Evolutionary conservation across 768 basidiomycete genomes (phyloP).

Genomic region (Crucibulum laeve): DNA sequence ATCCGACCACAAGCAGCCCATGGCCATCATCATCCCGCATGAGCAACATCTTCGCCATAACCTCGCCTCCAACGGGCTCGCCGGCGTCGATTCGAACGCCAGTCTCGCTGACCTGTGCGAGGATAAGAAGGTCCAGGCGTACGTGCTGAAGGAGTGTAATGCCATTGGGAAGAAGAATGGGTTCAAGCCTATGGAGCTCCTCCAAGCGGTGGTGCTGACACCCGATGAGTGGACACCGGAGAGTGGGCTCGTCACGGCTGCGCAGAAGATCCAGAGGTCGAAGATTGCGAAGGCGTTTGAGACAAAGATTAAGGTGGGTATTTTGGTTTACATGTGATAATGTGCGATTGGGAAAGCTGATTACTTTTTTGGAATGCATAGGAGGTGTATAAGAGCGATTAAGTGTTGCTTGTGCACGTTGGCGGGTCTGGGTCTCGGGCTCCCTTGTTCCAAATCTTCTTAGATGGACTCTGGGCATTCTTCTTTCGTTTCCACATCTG

Average conservation of each 20-base stretch:
- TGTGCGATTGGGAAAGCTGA: too few species aligned
- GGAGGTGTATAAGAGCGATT: too few species aligned
- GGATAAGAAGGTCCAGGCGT: slow-evolving; percentile 44
- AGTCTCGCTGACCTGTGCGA: slow-evolving; percentile 53
- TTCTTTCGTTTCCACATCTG: too few species aligned
- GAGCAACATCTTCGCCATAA: slow-evolving; percentile 62
- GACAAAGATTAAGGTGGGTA: slow-evolving; percentile 56
- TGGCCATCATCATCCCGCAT: slow-evolving; percentile 82
- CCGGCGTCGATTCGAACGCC: slow-evolving; percentile 15
- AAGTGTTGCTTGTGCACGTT: too few species aligned
- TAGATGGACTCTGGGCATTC: too few species aligned
- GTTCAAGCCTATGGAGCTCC: slow-evolving; percentile 75
- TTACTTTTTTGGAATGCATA: too few species aligned
- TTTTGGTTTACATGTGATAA: slow-evolving; percentile 5
- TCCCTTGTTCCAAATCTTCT: too few species aligned
- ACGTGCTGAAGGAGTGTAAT: slow-evolving; percentile 75
- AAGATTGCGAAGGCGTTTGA: slow-evolving; percentile 65
- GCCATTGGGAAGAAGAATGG: slow-evolving; percentile 75
- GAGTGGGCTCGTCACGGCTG: slow-evolving; percentile 81
- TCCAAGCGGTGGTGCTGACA: slow-evolving; percentile 72
- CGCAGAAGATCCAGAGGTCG: slow-evolving; percentile 84
- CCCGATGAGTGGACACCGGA: slow-evolving; percentile 90
- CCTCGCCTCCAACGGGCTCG: slow-evolving; percentile 19
- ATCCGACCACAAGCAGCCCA: slow-evolving; percentile 72
- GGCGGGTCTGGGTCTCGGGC: too few species aligned